These are phyloP conservation scores for Dillenia suffruticosa DNA, from an alignment of 164 flowering plant genomes.

Conservation along the genomic window DNA sequence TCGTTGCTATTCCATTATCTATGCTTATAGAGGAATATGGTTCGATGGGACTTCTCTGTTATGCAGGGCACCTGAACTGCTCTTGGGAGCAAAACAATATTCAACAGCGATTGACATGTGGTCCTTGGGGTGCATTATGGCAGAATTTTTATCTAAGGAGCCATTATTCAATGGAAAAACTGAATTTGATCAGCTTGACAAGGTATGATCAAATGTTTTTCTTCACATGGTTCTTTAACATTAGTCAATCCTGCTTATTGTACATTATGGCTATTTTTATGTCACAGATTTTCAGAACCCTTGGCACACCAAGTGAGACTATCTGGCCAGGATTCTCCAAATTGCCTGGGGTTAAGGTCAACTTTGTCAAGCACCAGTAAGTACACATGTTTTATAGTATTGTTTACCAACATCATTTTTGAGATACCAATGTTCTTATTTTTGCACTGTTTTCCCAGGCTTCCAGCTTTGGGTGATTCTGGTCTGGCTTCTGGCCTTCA, in stretches of 20 bases:
- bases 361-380: slow-evolving; percentile 81
- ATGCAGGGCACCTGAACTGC: slow-evolving; percentile 93
- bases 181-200: slow-evolving; percentile 91
- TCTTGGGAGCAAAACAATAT: slow-evolving; percentile 84
- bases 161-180: slow-evolving; percentile 90
- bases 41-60: slow-evolving; percentile 1
- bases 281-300: slow-evolving; percentile 67
- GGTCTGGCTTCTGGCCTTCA: slow-evolving; percentile 78
- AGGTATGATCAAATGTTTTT: slow-evolving; percentile 34
- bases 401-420: neutral
- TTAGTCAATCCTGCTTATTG: no score
- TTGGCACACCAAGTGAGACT: slow-evolving; percentile 87
- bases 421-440: slow-evolving; percentile 33
- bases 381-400: slow-evolving; percentile 12
- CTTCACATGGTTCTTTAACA: no score
- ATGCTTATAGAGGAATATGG: no score
- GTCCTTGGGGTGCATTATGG: slow-evolving; percentile 99
- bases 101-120: slow-evolving; percentile 99
- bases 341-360: slow-evolving; percentile 81
- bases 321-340: slow-evolving; percentile 87
- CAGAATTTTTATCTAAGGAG: slow-evolving; percentile 80
- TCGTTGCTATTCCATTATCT: no score
- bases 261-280: neutral
- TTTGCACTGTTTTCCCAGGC: slow-evolving; percentile 72
- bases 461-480: slow-evolving; percentile 90